Percentiles rank a stretch among this genome's conserved stretches.
Conservation (phyloP, 768 basidiomycete genomes). For the Strobilomyces dryophilus region DNA sequence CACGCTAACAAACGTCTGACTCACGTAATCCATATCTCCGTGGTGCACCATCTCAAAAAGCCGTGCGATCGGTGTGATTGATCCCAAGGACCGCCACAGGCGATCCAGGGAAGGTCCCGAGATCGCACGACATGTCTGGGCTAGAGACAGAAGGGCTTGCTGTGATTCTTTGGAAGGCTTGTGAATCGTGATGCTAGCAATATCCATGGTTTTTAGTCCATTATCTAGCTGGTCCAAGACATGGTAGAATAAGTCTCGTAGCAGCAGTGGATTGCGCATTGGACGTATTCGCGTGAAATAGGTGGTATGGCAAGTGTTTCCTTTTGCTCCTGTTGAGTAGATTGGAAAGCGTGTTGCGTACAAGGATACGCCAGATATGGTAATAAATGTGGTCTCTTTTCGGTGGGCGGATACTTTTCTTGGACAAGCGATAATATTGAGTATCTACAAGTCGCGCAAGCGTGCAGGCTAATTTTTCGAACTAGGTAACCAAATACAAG, state of each 20-base stretch:
- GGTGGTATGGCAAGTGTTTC: too few relatives aligned
- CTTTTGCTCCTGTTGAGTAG: too few relatives aligned
- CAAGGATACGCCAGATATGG: too few relatives aligned
- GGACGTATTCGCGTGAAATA: too few relatives aligned
- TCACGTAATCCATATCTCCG: not conserved
- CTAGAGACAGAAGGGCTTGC: not conserved
- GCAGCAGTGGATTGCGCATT: not conserved
- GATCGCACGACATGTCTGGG: not conserved
- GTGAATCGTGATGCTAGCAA: not conserved
- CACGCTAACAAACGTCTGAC: not conserved
- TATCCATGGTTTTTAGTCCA: not conserved
- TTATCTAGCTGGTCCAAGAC: not conserved
- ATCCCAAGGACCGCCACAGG: not conserved
- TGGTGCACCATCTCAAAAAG: not conserved
- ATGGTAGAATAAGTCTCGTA: not conserved
- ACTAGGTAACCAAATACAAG: too few relatives aligned
- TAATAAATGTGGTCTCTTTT: too few relatives aligned
- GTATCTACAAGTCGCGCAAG: too few relatives aligned
- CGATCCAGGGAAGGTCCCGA: too few relatives aligned
- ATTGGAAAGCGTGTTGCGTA: too few relatives aligned
- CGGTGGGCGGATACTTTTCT: too few relatives aligned
- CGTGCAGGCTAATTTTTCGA: too few relatives aligned
- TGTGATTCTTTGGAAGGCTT: not conserved
- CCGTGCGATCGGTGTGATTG: not conserved
- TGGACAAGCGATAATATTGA: too few relatives aligned